Conservation (phyloP, 192 early-diverging fungal genomes). For the Podila verticillata region DNA sequence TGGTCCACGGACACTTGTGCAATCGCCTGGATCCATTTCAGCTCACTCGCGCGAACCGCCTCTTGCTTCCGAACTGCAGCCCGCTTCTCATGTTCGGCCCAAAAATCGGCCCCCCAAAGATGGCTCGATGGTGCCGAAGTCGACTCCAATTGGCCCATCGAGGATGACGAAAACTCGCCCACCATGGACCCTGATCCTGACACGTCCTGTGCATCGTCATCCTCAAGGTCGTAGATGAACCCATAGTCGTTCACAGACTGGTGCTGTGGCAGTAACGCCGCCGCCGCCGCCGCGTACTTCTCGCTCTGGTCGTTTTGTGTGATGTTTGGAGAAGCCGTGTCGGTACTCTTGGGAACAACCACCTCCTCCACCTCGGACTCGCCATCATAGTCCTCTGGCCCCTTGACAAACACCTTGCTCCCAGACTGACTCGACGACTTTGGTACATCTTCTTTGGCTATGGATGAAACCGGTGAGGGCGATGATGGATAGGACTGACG, state of each 20-base stretch:
- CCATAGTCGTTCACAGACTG: conserved; percentile 45
- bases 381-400: conserved; percentile 19
- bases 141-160: conserved; percentile 8
- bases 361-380: conserved; percentile 11
- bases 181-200: conserved; percentile 35
- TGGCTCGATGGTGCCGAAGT: conserved; percentile 2
- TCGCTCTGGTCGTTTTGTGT: conserved; percentile 20
- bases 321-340: not conserved
- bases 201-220: conserved; percentile 20
- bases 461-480: no score
- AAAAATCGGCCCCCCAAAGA: not conserved
- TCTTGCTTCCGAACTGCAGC: conserved; percentile 24
- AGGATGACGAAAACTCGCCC: conserved; percentile 11
- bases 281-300: conserved; percentile 2
- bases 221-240: conserved; percentile 47
- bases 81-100: not conserved
- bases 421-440: no score
- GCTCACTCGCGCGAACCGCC: conserved; percentile 27
- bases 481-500: conserved; percentile 1
- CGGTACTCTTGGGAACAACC: no score
- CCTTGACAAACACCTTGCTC: not conserved
- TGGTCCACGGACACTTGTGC: conserved; percentile 39
- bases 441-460: no score
- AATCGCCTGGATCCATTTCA: conserved; percentile 49
- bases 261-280: conserved; percentile 5